phyloP scores from a whole-genome alignment of 116 monocot species.

The Iris pallida region DNA sequence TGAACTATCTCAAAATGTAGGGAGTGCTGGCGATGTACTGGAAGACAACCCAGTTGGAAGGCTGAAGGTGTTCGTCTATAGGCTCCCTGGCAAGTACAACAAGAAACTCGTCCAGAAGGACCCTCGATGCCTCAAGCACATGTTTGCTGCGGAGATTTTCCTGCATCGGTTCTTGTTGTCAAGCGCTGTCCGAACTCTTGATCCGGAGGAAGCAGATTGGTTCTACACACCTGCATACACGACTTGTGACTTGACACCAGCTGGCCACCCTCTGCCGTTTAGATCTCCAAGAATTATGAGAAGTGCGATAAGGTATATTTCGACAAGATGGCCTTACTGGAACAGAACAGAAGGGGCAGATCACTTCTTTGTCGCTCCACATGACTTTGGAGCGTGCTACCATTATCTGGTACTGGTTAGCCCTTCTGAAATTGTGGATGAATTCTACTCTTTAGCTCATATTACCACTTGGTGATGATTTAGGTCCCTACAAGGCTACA shows the following conservation, averaged over 20 bases:
- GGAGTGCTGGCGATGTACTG: slow-evolving; percentile 87
- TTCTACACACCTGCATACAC: slow-evolving; percentile 83
- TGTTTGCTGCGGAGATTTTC: slow-evolving; percentile 90
- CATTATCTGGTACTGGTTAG: slow-evolving; percentile 62
- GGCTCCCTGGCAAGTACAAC: slow-evolving; percentile 83
- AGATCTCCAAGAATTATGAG: slow-evolving; percentile 86
- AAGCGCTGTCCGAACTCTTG: slow-evolving; percentile 77
- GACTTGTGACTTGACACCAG: slow-evolving; percentile 69
- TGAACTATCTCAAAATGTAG: slow-evolving; percentile 16
- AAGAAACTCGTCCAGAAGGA: slow-evolving; percentile 76
- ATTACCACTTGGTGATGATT: not conserved
- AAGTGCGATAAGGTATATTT: slow-evolving; percentile 67
- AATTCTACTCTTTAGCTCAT: not conserved
- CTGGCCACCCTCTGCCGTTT: slow-evolving; percentile 78
- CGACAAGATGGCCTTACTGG: slow-evolving; percentile 80
- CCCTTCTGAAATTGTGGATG: not conserved
- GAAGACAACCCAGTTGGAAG: slow-evolving; percentile 83
- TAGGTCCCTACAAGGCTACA: too few relatives aligned
- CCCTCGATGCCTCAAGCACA: slow-evolving; percentile 79
- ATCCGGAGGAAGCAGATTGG: slow-evolving; percentile 92
- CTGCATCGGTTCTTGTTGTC: slow-evolving; percentile 85
- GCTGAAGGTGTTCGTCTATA: slow-evolving; percentile 80
- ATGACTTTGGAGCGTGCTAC: slow-evolving; percentile 87
- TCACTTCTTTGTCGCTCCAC: slow-evolving; percentile 84
- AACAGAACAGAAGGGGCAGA: slow-evolving; percentile 84